These are phyloP conservation scores for Plenodomus lindquistii DNA, from an alignment of 2,329 filamentous ascomycete genomes.

Conservation along the genomic window DNA sequence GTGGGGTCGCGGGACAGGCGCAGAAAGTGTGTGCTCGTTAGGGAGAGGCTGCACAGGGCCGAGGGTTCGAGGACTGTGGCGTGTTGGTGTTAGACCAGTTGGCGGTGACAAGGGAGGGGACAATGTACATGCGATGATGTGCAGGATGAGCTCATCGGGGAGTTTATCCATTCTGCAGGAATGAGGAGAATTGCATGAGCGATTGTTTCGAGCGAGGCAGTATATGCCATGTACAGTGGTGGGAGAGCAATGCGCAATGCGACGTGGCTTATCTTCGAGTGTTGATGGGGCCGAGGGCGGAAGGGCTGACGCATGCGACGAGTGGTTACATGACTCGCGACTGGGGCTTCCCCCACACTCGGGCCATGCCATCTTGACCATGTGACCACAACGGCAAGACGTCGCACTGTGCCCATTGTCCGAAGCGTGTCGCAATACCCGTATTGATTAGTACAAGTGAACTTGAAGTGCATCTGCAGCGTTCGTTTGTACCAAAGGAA, in stretches of 20 bases:
- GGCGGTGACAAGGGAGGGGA: conserved; percentile 4
- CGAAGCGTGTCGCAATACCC: too few species aligned
- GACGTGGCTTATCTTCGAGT: background rate
- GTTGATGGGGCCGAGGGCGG: background rate
- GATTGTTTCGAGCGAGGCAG: background rate
- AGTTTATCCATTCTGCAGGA: conserved; percentile 27
- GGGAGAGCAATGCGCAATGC: background rate
- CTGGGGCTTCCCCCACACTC: background rate
- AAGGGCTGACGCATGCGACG: background rate
- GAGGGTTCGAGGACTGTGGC: conserved; percentile 62
- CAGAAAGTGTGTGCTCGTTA: conserved; percentile 68
- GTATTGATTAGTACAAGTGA: too few species aligned
- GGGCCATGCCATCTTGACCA: background rate
- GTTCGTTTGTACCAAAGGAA: background rate
- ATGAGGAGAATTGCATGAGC: background rate
- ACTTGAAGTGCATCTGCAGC: background rate
- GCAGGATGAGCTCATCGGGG: conserved; percentile 49
- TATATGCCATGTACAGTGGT: background rate
- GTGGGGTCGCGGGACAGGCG: conserved; percentile 71
- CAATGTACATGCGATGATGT: conserved; percentile 48
- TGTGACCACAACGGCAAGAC: too few species aligned
- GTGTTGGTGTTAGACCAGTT: conserved; percentile 13
- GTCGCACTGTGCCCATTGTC: too few species aligned
- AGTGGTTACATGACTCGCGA: background rate
- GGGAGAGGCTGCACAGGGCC: conserved; percentile 70